These are phyloP conservation scores for Lepidium campestre DNA, from an alignment of 441 rosid genomes.

Conservation along the genomic window DNA sequence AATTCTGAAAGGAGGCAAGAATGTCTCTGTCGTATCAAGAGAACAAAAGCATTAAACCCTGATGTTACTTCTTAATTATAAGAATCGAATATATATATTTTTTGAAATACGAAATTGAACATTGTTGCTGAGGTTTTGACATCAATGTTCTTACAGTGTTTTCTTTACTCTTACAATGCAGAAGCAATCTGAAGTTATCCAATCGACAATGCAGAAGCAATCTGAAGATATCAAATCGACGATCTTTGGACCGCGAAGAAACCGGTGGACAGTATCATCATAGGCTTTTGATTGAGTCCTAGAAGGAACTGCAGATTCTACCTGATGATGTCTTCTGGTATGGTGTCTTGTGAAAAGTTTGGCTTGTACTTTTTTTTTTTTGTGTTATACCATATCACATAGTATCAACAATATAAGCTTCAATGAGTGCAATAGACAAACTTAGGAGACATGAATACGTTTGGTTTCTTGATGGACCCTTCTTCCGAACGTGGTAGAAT, in stretches of 20 bases:
- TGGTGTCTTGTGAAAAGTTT: conserved; percentile 25
- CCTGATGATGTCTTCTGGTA: neutral
- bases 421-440: neutral
- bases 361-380: neutral
- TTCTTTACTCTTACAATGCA: neutral
- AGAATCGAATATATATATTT: neutral
- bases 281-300: neutral
- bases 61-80: neutral
- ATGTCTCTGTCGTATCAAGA: neutral
- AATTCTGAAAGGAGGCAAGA: neutral
- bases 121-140: neutral
- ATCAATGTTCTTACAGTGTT: neutral
- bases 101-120: neutral
- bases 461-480: neutral
- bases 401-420: conserved; percentile 9
- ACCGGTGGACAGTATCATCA: conserved; percentile 15
- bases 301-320: neutral
- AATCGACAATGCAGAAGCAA: neutral
- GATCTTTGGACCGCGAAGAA: conserved; percentile 10
- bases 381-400: neutral
- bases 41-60: neutral
- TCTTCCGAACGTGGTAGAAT: too few species aligned
- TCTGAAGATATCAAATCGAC: neutral
- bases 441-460: neutral
- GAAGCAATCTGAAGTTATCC: neutral